Evolutionary conservation across 352 stramenopile genomes (phyloP).

Genomic region (Phytophthora sojae): DNA sequence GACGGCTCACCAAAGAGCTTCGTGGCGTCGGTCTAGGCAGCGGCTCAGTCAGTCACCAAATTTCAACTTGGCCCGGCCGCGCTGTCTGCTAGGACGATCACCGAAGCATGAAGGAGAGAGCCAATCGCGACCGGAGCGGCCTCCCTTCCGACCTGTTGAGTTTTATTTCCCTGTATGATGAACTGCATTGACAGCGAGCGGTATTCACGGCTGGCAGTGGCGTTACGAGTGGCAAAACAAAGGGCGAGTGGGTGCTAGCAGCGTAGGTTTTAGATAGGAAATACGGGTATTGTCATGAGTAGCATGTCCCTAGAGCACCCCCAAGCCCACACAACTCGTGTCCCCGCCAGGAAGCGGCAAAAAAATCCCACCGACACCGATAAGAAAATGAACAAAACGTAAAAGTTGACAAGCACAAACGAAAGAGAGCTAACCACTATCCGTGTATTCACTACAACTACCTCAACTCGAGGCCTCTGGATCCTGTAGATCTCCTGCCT

Average conservation of each 20-base stretch:
- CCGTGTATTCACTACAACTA: neutral
- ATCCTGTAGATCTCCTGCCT: neutral
- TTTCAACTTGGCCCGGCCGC: conserved; percentile 16
- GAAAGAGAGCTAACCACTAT: neutral
- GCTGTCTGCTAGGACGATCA: conserved; percentile 7
- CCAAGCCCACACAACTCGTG: neutral
- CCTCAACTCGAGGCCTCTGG: neutral
- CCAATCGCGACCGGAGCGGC: neutral
- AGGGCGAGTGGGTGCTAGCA: conserved; percentile 11
- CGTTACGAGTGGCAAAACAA: neutral
- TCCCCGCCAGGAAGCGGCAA: conserved; percentile 8
- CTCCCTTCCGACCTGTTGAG: conserved; percentile 10
- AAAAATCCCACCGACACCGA: conserved; percentile 14
- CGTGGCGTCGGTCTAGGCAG: conserved; percentile 74
- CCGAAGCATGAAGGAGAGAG: conserved; percentile 8
- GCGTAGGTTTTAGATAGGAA: conserved; percentile 26
- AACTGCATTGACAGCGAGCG: conserved; percentile 27
- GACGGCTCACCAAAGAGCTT: conserved; percentile 86
- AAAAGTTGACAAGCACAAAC: conserved; percentile 16
- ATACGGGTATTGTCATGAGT: conserved; percentile 18
- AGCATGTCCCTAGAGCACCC: conserved; percentile 22
- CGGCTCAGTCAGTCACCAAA: conserved; percentile 22
- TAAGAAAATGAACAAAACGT: conserved; percentile 32
- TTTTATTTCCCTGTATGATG: conserved; percentile 34
- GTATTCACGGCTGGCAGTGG: conserved; percentile 19